Evolutionary conservation across 1,284 basidiomycete species (phyloP), one percentile per base, ranked within the genome.

Genomic region (Ustilago tritici): DNA sequence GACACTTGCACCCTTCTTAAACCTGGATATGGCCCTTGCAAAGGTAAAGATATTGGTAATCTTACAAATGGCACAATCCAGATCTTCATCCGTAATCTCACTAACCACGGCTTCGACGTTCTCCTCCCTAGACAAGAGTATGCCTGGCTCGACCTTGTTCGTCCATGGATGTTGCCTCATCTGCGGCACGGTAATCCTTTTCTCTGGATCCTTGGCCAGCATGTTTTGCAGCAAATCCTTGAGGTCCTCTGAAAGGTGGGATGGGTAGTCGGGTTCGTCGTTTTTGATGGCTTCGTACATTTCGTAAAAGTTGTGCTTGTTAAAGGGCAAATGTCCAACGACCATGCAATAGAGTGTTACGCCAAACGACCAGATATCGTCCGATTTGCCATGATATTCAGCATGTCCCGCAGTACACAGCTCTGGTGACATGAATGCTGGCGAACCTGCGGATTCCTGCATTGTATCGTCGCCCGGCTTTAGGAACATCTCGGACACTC

Each of bases 401-500:
- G 72, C 67, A 19, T 78, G 82, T 7, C 77, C 81, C 2, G 71
- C 66, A 10, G 78, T 78, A 36, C 85, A 83, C 9, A 88, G 73
- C 75, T 90, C 89, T 0, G 90, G 90, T 62, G 88, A 88, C 85
- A 90, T 88, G 78, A 90, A 90, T 0, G 89, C 90, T 0, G 90
- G 89, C 79, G 87, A 88, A 0, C 90, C 90, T 0, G 86, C 88
- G 23, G 86, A 85, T 61, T 88, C 86, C 65, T 85, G 85, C 72
- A 88, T 84, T 40, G 80, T 78, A 77, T 89, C 88, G 62, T 89
- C 88, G 14, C 86, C 87, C 0, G 83, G 80, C 32, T 85, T 84
- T 9, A 81, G 75, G 63, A 90, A 89, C 87, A 90, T 89, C 64
- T 90, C 89, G 1, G 88, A 89, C 0, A 90, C 89, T 35, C 90